Evolutionary conservation across 106 monocot species (phyloP), one percentile per base, ranked within the genome.

Genomic region (Acorus calamus): DNA sequence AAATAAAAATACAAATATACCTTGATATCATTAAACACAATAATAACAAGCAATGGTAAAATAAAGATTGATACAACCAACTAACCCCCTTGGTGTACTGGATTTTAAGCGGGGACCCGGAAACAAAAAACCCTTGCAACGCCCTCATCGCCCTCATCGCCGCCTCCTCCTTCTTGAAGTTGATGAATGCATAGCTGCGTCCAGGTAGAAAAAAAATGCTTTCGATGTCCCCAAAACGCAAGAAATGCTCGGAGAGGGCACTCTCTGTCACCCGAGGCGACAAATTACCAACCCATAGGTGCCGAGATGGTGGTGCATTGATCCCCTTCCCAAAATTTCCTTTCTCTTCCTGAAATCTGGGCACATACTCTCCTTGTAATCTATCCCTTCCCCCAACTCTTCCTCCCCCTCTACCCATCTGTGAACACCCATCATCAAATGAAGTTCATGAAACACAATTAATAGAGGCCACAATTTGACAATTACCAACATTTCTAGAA

Each of bases 81-180:
- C 94, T 94, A 87, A 94, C 90, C 94, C 79, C 86, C 87, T 94
- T 94, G 14, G 89, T 78, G 78, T 90, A 94, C 75, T 94, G 87
- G 87, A 94, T 83, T 64, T 74, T 94, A 81, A 94, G 65, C 45
- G 86, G 78, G 74, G 66, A 60, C 69, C 90, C 94, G 0, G 68
- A 75, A 68, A 94, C 47, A 59, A 54, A 69, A 45, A 50, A 58
- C 12, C 90, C 94, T 44, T 90, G 81, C 5, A 94, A 82, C n/a
- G 48, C 75, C 63, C 78, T 79, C 56, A 80, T 44, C 7, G 94
- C 94, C 59, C 73, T 56, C 8, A 80, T 70, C n/a, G 94, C 94
- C 71, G 87, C 94, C 42, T 83, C 87, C 61, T 67, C 77, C 49
- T 59, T 84, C 61, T 44, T 74, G 69, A 63, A 94, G 50, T 87